These are phyloP conservation scores for Datura wrightii DNA, from an alignment of 257 asterid genomes.

Conservation along the genomic window DNA sequence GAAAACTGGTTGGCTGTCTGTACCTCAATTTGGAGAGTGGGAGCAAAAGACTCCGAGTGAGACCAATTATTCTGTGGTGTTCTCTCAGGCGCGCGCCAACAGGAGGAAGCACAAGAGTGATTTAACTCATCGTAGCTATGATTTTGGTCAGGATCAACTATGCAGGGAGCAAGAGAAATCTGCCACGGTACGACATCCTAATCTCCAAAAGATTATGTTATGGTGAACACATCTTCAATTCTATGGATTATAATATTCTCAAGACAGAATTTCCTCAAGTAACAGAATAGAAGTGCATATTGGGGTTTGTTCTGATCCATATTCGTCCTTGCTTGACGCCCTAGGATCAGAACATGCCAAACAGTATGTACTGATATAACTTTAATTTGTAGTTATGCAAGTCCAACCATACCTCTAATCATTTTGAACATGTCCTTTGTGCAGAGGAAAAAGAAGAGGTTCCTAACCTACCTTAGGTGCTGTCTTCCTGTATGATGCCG, in stretches of 20 bases:
- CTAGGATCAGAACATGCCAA: conserved; percentile 36
- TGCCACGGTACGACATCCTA: conserved; percentile 39
- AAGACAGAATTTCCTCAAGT: not conserved
- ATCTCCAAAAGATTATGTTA: not conserved
- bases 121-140: conserved; percentile 47
- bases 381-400: not conserved
- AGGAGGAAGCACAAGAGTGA: conserved; percentile 48
- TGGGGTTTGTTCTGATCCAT: conserved; percentile 43
- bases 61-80: conserved; percentile 56
- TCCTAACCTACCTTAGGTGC: conserved; percentile 42
- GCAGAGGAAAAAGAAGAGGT: conserved; percentile 46
- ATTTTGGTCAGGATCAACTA: conserved; percentile 48
- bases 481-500: conserved; percentile 32
- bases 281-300: conserved; percentile 2
- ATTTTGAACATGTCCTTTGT: conserved; percentile 29
- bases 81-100: conserved; percentile 55
- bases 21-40: conserved; percentile 71
- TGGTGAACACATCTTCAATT: not conserved
- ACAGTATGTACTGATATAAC: not conserved
- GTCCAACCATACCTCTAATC: conserved; percentile 31
- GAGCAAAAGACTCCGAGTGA: conserved; percentile 46
- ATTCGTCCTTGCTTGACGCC: conserved; percentile 44
- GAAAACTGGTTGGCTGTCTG: conserved; percentile 42
- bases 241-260: not conserved
- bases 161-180: conserved; percentile 27